Conservation (phyloP, 139 green algal genomes). For the Auxenochlorella pyrenoidosa region DNA sequence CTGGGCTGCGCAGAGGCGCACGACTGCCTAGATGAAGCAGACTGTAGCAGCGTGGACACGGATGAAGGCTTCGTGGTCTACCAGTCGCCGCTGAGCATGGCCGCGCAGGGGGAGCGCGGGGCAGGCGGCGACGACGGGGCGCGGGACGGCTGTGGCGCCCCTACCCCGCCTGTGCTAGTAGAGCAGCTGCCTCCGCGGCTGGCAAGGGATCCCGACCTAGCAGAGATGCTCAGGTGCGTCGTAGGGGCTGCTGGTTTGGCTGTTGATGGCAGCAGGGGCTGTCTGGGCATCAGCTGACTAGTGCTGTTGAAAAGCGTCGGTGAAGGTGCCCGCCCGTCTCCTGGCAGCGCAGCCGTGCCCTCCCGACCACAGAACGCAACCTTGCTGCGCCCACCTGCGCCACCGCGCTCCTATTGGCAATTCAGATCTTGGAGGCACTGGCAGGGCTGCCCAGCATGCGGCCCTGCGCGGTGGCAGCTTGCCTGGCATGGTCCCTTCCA, state of each 20-base stretch:
- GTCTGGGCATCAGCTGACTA: background rate
- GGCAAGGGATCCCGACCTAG: slow-evolving; percentile 1
- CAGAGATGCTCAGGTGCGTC: slow-evolving; percentile 16
- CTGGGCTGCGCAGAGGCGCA: background rate
- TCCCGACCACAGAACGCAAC: too few species aligned
- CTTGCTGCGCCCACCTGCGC: too few species aligned
- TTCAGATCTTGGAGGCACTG: too few species aligned
- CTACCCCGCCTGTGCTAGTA: background rate
- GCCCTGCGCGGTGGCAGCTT: too few species aligned
- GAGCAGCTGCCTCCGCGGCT: background rate
- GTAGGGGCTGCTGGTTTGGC: too few species aligned
- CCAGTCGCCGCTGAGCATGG: slow-evolving; percentile 16
- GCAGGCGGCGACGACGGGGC: background rate
- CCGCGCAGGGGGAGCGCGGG: background rate
- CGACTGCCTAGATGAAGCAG: background rate
- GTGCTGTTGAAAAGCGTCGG: too few species aligned
- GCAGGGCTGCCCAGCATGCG: too few species aligned
- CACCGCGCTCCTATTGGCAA: too few species aligned
- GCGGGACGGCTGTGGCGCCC: background rate
- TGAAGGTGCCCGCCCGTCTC: too few species aligned
- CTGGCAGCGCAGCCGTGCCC: too few species aligned
- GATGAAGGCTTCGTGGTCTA: background rate
- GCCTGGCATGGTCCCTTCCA: too few species aligned
- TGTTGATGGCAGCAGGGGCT: background rate
- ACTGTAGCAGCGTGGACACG: background rate